Evolutionary conservation across 1,284 basidiomycete species (phyloP).

Genomic region (Ustilago cynodontis): DNA sequence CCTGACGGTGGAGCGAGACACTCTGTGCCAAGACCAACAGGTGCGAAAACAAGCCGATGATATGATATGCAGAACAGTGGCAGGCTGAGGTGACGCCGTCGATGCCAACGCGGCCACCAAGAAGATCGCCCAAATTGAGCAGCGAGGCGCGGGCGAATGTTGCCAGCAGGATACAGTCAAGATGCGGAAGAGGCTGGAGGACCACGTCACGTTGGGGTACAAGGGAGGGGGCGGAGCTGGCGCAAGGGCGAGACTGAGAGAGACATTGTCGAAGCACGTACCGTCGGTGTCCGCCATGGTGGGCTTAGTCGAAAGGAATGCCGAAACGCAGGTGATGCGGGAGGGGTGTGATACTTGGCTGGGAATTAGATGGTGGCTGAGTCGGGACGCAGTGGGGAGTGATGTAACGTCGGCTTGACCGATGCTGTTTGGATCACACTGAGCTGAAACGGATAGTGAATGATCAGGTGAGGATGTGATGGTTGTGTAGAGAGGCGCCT

Average conservation of each 20-base stretch:
- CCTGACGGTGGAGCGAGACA: not conserved
- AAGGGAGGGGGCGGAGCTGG: conserved; percentile 8
- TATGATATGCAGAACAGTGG: not conserved
- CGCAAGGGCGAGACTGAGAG: conserved; percentile 7
- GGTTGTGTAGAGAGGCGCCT: conserved; percentile 1
- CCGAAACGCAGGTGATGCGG: not conserved
- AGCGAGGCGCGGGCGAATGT: not conserved
- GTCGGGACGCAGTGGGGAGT: not conserved
- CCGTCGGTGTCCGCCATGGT: conserved; percentile 63
- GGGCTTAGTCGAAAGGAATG: conserved; percentile 10
- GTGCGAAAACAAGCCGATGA: not conserved
- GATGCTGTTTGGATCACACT: conserved; percentile 15
- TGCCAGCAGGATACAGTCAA: conserved; percentile 9
- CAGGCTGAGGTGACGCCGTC: not conserved
- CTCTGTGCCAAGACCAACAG: not conserved
- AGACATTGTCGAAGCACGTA: conserved; percentile 53
- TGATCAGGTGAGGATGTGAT: conserved; percentile 15
- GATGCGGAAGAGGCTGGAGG: not conserved
- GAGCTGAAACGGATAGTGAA: conserved; percentile 2
- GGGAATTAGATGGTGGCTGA: not conserved
- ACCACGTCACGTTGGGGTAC: conserved; percentile 11
- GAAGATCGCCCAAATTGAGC: not conserved
- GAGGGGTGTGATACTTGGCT: not conserved
- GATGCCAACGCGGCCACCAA: not conserved
- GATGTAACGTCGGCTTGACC: conserved; percentile 4